A percentile compares a stretch with the other conserved stretches of the same genome.
Conservation (phyloP, 202 grass and related monocot species). For the Bolboschoenoplectus hybrid region DNA sequence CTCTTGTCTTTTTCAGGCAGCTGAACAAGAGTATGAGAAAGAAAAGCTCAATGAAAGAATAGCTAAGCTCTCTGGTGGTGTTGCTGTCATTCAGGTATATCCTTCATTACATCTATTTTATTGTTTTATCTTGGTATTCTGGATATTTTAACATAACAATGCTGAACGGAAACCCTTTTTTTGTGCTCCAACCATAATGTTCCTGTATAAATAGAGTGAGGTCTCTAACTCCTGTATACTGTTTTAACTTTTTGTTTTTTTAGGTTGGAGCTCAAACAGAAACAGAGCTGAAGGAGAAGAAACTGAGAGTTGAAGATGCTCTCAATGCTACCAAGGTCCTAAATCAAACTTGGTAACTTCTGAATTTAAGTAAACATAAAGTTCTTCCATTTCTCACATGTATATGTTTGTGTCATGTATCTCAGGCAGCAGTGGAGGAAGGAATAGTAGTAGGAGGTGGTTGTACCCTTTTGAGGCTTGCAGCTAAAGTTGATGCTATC, state of each 20-base stretch:
- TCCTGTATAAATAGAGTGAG: background rate
- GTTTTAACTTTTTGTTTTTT: constrained; percentile 3
- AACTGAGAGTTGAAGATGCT: constrained; percentile 99
- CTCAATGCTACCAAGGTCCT: constrained; percentile 93
- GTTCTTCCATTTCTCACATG: background rate
- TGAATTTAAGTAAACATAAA: constrained; percentile 22
- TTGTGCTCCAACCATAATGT: background rate
- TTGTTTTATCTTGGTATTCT: background rate
- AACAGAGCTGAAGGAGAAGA: constrained; percentile 97
- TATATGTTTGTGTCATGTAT: background rate
- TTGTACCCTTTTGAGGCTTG: constrained; percentile 88
- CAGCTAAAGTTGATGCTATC: constrained; percentile 85
- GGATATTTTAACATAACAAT: background rate
- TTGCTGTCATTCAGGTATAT: constrained; percentile 98
- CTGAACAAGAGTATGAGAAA: constrained; percentile 98
- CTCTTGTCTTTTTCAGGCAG: constrained; percentile 45
- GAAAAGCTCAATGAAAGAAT: constrained; percentile 99
- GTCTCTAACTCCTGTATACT: background rate
- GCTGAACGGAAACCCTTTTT: constrained; percentile 5
- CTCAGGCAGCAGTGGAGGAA: constrained; percentile 94
- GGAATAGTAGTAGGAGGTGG: constrained; percentile 99
- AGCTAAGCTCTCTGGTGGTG: constrained; percentile 96
- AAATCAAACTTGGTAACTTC: constrained; percentile 11
- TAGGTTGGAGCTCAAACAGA: constrained; percentile 99
- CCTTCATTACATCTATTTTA: background rate